These are phyloP conservation scores for Cryphonectria parasitica DNA, from an alignment of 2,329 filamentous ascomycete genomes.

Conservation along the genomic window DNA sequence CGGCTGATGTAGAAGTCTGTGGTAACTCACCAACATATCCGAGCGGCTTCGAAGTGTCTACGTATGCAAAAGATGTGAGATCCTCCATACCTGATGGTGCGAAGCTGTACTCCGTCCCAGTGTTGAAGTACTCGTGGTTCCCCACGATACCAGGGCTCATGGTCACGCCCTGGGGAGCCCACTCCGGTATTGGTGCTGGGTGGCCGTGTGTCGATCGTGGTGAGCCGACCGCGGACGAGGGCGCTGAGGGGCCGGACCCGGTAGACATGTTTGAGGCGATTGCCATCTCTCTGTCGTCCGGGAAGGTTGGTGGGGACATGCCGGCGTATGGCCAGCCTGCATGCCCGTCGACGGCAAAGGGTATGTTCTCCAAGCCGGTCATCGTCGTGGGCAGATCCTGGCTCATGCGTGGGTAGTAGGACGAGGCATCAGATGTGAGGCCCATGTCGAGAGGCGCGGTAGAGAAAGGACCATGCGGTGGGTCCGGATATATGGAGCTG, in stretches of 20 bases:
- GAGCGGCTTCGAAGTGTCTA: constrained; percentile 48
- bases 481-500: constrained; percentile 50
- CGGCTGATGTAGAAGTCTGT: constrained; percentile 40
- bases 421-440: constrained; percentile 48
- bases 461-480: constrained; percentile 46
- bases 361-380: constrained; percentile 47
- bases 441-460: constrained; percentile 52
- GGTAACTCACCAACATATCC: constrained; percentile 61
- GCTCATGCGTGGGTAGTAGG: constrained; percentile 45
- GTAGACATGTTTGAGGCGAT: constrained; percentile 62
- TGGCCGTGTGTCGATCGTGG: constrained; percentile 66
- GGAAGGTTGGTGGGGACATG: constrained; percentile 53
- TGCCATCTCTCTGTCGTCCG: constrained; percentile 55
- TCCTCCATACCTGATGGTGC: constrained; percentile 55
- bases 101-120: constrained; percentile 58
- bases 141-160: constrained; percentile 68
- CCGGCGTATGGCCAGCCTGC: constrained; percentile 50
- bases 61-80: constrained; percentile 52
- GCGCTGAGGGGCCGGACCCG: constrained; percentile 63
- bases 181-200: constrained; percentile 61
- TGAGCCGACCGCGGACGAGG: constrained; percentile 70
- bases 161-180: constrained; percentile 56
- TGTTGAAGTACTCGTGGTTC: constrained; percentile 55
- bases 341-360: constrained; percentile 51
- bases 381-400: constrained; percentile 48